Conservation (phyloP, 148 eudicot genomes). For the Linanthus parryae region DNA sequence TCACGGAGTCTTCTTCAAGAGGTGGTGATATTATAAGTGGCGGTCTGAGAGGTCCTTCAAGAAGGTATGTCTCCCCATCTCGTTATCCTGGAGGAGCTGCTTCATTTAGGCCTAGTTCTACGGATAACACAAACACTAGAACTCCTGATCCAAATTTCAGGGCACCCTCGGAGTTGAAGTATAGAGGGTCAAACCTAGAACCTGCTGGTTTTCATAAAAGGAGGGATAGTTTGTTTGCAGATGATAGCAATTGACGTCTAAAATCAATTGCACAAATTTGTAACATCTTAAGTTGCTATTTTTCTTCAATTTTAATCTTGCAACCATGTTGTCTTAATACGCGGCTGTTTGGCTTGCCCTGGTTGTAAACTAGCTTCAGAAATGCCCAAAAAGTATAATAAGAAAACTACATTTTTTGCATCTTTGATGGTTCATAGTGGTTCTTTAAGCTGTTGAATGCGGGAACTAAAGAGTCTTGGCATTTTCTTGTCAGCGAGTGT, state of each 20-base stretch:
- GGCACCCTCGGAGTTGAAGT: constrained; percentile 64
- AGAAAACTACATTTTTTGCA: neutral
- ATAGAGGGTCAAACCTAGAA: constrained; percentile 67
- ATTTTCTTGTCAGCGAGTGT: neutral
- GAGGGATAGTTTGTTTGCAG: constrained; percentile 51
- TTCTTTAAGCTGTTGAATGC: neutral
- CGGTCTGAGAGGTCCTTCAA: constrained; percentile 52
- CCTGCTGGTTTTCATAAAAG: constrained; percentile 52
- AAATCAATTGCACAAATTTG: constrained; percentile 4
- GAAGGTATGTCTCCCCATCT: constrained; percentile 88
- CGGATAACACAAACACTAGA: constrained; percentile 55
- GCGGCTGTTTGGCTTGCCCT: constrained; percentile 7
- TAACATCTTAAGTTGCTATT: neutral
- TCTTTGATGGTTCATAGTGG: neutral
- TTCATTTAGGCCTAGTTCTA: constrained; percentile 42
- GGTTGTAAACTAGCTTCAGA: constrained; percentile 1
- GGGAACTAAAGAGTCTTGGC: neutral
- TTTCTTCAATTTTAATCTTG: neutral
- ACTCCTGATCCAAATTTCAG: constrained; percentile 59
- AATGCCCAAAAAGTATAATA: constrained; percentile 1
- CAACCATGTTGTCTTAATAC: neutral
- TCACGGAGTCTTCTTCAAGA: constrained; percentile 52
- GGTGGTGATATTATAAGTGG: constrained; percentile 48
- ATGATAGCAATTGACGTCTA: constrained; percentile 27
- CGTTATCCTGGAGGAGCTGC: constrained; percentile 49